phyloP scores from a whole-genome alignment of 768 basidiomycete species.

The Austroboletus eburneus region DNA sequence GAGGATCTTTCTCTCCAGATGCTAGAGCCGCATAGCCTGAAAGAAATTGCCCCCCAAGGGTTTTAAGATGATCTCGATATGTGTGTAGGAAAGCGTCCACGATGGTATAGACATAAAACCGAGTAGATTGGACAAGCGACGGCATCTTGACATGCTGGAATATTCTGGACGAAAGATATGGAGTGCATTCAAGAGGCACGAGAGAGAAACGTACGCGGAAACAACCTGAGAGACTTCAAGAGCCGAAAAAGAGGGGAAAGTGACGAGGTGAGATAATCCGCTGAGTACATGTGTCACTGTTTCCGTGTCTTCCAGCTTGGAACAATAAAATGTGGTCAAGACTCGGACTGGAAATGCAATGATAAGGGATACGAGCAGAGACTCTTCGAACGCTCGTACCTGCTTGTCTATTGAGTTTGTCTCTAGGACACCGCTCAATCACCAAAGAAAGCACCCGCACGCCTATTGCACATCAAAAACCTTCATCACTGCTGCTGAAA shows the following conservation, averaged over 20 bases:
- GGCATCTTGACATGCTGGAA: slow-evolving; percentile 80
- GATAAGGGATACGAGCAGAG: background rate
- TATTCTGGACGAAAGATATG: slow-evolving; percentile 42
- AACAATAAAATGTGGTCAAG: slow-evolving; percentile 76
- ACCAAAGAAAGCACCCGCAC: slow-evolving; percentile 78
- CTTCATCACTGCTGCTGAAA: background rate
- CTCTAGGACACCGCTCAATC: slow-evolving; percentile 53
- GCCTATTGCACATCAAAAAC: slow-evolving; percentile 43
- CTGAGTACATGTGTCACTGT: slow-evolving; percentile 78
- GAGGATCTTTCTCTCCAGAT: slow-evolving; percentile 95
- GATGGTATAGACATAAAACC: slow-evolving; percentile 77
- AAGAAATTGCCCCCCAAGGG: slow-evolving; percentile 69
- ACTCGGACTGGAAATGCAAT: slow-evolving; percentile 60
- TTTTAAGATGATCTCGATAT: slow-evolving; percentile 54
- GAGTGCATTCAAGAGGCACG: background rate
- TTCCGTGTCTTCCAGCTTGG: slow-evolving; percentile 82
- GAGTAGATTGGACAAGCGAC: slow-evolving; percentile 73
- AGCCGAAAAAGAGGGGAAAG: slow-evolving; percentile 58
- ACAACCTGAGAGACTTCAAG: slow-evolving; percentile 59
- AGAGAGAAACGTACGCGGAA: slow-evolving; percentile 45
- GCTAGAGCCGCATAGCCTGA: slow-evolving; percentile 73
- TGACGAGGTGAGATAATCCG: slow-evolving; percentile 66
- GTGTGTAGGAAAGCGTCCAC: slow-evolving; percentile 56
- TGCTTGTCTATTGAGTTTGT: slow-evolving; percentile 73
- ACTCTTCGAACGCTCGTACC: slow-evolving; percentile 44